Percentiles rank a stretch among this genome's conserved stretches.
Evolutionary conservation across 2,329 filamentous ascomycete genomes (phyloP).

Genomic region (Neopestalotiopsis clavispora): DNA sequence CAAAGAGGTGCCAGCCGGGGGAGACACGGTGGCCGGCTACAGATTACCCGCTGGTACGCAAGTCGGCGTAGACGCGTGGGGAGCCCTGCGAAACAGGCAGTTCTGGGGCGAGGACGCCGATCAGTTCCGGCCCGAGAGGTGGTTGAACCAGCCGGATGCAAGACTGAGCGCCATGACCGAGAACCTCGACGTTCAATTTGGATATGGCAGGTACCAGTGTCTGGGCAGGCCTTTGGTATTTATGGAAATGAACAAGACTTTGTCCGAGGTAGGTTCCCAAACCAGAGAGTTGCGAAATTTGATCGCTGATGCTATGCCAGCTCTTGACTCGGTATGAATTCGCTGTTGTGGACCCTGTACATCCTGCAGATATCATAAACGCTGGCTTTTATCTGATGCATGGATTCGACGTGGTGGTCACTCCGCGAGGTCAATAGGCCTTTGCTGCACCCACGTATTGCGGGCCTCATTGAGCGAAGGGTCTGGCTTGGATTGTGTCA

Average conservation of each 20-base stretch:
- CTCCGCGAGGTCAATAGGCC: not conserved
- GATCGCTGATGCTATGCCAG: not conserved
- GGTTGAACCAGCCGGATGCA: not conserved
- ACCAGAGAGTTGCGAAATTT: not conserved
- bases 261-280: not conserved
- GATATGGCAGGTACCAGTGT: not conserved
- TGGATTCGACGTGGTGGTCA: not conserved
- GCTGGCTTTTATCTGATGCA: slow-evolving; percentile 1
- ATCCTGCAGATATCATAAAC: not conserved
- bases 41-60: not conserved
- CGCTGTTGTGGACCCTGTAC: not conserved
- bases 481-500: too few species aligned
- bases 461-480: too few species aligned
- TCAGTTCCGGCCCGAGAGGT: slow-evolving; percentile 1
- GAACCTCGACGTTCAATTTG: not conserved
- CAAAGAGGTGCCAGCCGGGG: not conserved
- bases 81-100: not conserved
- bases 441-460: too few species aligned
- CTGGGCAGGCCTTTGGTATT: not conserved
- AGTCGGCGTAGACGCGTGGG: not conserved
- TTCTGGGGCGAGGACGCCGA: slow-evolving; percentile 3
- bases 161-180: not conserved
- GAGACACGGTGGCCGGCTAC: not conserved
- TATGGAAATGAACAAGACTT: not conserved
- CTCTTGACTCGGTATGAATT: not conserved